Evolutionary conservation across 2,329 filamentous ascomycete species (phyloP).

Genomic region (Endoconidiophora laricicola): DNA sequence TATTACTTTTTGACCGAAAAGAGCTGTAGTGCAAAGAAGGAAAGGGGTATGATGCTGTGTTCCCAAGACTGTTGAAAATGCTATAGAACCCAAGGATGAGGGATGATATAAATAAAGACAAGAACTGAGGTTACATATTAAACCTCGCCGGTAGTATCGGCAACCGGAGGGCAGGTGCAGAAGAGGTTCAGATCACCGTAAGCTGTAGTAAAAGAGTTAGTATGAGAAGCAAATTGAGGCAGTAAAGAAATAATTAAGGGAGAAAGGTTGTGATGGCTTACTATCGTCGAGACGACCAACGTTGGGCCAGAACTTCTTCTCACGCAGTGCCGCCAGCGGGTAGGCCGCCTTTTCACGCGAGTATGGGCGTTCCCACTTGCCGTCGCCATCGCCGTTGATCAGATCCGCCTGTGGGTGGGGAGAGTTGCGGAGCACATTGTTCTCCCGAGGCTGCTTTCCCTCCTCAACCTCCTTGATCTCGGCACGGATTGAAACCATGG

Average conservation of each 20-base stretch:
- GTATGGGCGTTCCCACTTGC: constrained; percentile 69
- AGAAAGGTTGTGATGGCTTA: constrained; percentile 28
- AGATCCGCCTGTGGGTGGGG: constrained; percentile 77
- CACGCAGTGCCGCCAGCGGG: constrained; percentile 60
- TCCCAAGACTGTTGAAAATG: constrained; percentile 7
- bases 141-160: constrained; percentile 32
- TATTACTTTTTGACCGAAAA: too few species aligned
- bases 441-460: constrained; percentile 54
- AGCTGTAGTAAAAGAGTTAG: constrained; percentile 30
- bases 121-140: neutral
- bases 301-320: constrained; percentile 97
- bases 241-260: neutral
- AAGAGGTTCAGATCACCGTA: constrained; percentile 88
- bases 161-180: constrained; percentile 82
- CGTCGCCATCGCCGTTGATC: constrained; percentile 35
- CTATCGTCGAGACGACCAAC: constrained; percentile 78
- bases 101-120: neutral
- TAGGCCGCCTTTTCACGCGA: constrained; percentile 71
- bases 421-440: constrained; percentile 76
- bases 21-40: too few species aligned
- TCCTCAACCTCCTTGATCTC: constrained; percentile 77
- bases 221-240: neutral
- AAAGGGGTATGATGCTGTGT: neutral
- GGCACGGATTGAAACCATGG: constrained; percentile 66
- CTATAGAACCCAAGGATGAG: neutral